Evolutionary conservation across 1,139 yeast species (phyloP).

Genomic region (Meyerozyma athensensis): DNA sequence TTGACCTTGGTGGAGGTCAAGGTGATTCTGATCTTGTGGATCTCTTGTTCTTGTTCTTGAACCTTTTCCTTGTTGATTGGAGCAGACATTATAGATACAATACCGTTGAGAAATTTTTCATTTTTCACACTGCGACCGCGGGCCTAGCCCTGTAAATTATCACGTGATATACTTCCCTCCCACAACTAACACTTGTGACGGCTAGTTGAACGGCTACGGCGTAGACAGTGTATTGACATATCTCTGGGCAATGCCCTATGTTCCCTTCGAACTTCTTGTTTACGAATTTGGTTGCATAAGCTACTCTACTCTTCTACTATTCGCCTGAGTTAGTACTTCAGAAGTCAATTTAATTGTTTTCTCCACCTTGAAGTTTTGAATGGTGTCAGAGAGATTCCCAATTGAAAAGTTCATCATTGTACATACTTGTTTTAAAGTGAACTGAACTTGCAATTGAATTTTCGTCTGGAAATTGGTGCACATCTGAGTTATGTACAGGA

Average conservation of each 20-base stretch:
- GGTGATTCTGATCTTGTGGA: constrained; percentile 98
- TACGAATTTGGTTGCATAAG: too few species aligned
- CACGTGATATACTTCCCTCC: constrained; percentile 5
- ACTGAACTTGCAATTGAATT: neutral
- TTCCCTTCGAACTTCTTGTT: too few species aligned
- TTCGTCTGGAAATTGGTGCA: neutral
- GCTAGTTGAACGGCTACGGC: too few species aligned
- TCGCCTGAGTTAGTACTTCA: constrained; percentile 6
- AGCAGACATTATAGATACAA: constrained; percentile 67
- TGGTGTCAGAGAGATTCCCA: constrained; percentile 38
- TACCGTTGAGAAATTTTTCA: constrained; percentile 13
- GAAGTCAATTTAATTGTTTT: constrained; percentile 21
- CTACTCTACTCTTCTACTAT: too few species aligned
- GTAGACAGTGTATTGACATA: too few species aligned
- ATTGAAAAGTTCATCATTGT: constrained; percentile 27
- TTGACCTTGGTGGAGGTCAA: constrained; percentile 98
- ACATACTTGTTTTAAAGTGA: neutral
- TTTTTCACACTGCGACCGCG: constrained; percentile 2
- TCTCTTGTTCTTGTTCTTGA: constrained; percentile 68
- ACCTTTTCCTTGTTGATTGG: constrained; percentile 73
- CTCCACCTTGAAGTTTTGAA: constrained; percentile 25
- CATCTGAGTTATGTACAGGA: too few species aligned
- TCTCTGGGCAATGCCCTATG: neutral
- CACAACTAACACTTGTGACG: too few species aligned
- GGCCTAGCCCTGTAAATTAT: constrained; percentile 7